Evolutionary conservation across 2,329 filamentous ascomycete species (phyloP).

Genomic region (Pleoardoris graminearum): DNA sequence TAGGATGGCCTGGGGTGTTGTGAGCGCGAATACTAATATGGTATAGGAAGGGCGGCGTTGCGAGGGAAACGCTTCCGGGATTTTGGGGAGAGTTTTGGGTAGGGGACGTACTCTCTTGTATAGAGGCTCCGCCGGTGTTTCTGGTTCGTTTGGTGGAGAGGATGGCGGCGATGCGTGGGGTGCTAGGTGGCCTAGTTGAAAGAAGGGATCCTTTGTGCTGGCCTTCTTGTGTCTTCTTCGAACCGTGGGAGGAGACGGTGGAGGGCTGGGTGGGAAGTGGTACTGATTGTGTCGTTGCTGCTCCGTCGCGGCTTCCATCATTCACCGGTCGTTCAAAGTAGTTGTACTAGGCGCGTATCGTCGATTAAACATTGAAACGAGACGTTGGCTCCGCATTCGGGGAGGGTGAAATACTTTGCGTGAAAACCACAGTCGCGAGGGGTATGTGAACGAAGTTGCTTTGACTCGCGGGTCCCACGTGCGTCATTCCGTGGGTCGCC

Average conservation of each 20-base stretch:
- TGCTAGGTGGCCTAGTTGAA: constrained; percentile 16
- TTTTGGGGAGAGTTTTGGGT: neutral
- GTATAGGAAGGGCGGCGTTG: too few species aligned
- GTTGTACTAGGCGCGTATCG: neutral
- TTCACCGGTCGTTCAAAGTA: neutral
- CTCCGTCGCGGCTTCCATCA: neutral
- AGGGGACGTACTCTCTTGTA: constrained; percentile 1
- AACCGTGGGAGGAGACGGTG: constrained; percentile 15
- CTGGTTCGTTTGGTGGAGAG: constrained; percentile 12
- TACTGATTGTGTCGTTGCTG: neutral
- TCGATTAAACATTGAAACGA: neutral
- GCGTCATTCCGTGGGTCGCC: constrained; percentile 7
- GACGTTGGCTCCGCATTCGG: neutral
- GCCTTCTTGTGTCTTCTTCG: constrained; percentile 15
- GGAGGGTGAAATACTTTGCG: neutral
- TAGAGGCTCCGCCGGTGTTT: constrained; percentile 1
- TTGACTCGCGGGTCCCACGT: neutral
- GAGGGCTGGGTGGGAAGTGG: constrained; percentile 16
- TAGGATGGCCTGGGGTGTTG: constrained; percentile 20
- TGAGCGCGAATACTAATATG: too few species aligned
- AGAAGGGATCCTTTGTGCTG: constrained; percentile 22
- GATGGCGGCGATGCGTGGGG: constrained; percentile 5
- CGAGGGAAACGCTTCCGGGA: neutral
- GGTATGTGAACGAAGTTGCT: neutral
- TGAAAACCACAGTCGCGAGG: neutral